phyloP scores from a whole-genome alignment of 306 rosid species.

The Malus domestica region DNA sequence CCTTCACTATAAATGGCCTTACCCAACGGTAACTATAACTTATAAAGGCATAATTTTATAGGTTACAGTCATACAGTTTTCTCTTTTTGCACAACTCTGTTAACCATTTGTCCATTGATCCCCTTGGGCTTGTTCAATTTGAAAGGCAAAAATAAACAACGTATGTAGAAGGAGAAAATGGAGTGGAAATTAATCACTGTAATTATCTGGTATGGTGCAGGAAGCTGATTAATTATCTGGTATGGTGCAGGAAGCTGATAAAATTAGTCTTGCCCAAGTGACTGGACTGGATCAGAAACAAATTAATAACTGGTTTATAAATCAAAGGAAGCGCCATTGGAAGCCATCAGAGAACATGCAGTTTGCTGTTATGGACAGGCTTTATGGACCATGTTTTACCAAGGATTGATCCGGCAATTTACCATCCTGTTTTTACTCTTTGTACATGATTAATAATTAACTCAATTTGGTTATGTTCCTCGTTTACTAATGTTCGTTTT shows the following conservation, averaged over 20 bases:
- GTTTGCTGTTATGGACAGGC: conserved; percentile 35
- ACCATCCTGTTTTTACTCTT: neutral
- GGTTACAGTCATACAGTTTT: neutral
- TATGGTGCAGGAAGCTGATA: conserved; percentile 50
- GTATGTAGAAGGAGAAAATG: too few relatives aligned
- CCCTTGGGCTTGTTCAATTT: neutral
- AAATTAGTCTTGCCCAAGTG: conserved; percentile 50
- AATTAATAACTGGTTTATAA: conserved; percentile 76
- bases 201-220: conserved; percentile 14
- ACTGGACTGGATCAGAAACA: conserved; percentile 71
- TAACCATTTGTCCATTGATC: neutral
- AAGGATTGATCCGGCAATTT: neutral
- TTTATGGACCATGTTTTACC: conserved; percentile 30
- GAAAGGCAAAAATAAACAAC: neutral
- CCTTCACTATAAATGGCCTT: conserved; percentile 74
- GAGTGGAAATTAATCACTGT: neutral
- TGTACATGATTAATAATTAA: neutral
- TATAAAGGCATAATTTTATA: neutral
- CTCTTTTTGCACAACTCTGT: neutral
- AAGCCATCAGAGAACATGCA: conserved; percentile 57
- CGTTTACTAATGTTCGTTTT: neutral
- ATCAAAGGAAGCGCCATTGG: conserved; percentile 91
- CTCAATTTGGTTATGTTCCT: neutral
- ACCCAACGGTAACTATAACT: conserved; percentile 54
- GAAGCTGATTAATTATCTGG: conserved; percentile 31